Percentiles rank a stretch among this genome's conserved stretches.
Evolutionary conservation across 305 asterid genomes (phyloP).

Genomic region (Solanum hybrid): DNA sequence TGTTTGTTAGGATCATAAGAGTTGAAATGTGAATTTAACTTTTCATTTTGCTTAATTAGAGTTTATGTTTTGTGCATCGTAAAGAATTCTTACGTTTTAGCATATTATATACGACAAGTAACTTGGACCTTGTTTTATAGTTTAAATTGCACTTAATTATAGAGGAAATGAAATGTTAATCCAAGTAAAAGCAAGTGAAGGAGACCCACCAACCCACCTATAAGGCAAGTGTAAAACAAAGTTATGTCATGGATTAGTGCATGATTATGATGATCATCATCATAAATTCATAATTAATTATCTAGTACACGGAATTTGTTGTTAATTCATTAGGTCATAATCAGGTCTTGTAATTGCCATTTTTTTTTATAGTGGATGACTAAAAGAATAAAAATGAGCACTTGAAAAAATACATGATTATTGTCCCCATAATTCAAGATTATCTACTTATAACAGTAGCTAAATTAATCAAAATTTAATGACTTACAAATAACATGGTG

Average conservation of each 20-base stretch:
- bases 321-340: neutral
- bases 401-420: neutral
- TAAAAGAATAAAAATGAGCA: neutral
- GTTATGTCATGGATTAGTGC: neutral
- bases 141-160: neutral
- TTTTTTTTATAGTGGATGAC: neutral
- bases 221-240: neutral
- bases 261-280: neutral
- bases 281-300: neutral
- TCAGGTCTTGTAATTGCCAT: neutral
- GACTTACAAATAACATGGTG: neutral
- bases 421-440: neutral
- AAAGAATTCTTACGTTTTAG: neutral
- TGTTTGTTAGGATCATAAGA: neutral
- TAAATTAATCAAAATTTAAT: neutral
- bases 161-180: neutral
- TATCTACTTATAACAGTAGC: neutral
- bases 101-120: neutral
- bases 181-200: neutral
- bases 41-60: neutral
- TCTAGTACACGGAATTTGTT: neutral
- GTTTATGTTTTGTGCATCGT: neutral
- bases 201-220: neutral
- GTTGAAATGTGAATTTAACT: neutral
- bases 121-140: neutral